Percentiles rank a stretch among this genome's conserved stretches.
These are phyloP conservation scores for Aspergillus transmontanensis DNA, from an alignment of 2,329 filamentous ascomycete species.

Conservation along the genomic window DNA sequence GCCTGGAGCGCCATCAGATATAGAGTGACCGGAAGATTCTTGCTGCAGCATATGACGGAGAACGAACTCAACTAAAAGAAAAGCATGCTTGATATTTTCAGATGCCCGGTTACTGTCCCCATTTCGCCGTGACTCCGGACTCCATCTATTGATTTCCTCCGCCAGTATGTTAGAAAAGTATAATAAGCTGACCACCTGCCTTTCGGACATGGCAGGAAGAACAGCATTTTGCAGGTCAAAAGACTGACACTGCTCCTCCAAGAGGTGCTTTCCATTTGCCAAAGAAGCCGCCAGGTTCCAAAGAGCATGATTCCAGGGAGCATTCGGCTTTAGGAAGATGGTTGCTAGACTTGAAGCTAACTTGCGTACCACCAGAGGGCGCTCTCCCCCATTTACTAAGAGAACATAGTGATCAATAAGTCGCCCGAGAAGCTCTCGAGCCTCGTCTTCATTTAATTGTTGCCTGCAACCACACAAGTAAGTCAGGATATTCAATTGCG, in stretches of 20 bases:
- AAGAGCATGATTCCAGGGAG: slow-evolving; percentile 42
- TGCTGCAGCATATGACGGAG: slow-evolving; percentile 35
- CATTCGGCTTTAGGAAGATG: slow-evolving; percentile 44
- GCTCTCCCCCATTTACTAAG: slow-evolving; percentile 43
- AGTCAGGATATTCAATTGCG: not conserved
- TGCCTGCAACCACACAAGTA: slow-evolving; percentile 30
- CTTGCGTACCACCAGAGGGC: slow-evolving; percentile 49
- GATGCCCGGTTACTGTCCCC: slow-evolving; percentile 18
- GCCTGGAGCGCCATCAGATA: slow-evolving; percentile 26
- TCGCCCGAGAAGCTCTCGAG: slow-evolving; percentile 40
- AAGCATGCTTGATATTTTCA: slow-evolving; percentile 40
- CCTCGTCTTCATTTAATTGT: slow-evolving; percentile 37
- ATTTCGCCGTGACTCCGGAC: slow-evolving; percentile 23
- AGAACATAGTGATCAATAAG: slow-evolving; percentile 47
- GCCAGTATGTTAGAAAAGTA: slow-evolving; percentile 45
- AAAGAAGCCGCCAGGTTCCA: slow-evolving; percentile 42
- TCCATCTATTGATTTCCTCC: slow-evolving; percentile 39
- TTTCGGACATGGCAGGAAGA: slow-evolving; percentile 40
- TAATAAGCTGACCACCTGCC: slow-evolving; percentile 37
- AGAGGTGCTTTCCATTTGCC: slow-evolving; percentile 39
- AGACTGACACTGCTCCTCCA: slow-evolving; percentile 34
- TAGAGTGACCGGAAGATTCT: slow-evolving; percentile 20
- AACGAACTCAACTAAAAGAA: slow-evolving; percentile 40
- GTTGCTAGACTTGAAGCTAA: slow-evolving; percentile 47
- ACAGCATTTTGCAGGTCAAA: slow-evolving; percentile 34